phyloP scores from a whole-genome alignment of 1,139 yeast genomes.

The Candida albicans region DNA sequence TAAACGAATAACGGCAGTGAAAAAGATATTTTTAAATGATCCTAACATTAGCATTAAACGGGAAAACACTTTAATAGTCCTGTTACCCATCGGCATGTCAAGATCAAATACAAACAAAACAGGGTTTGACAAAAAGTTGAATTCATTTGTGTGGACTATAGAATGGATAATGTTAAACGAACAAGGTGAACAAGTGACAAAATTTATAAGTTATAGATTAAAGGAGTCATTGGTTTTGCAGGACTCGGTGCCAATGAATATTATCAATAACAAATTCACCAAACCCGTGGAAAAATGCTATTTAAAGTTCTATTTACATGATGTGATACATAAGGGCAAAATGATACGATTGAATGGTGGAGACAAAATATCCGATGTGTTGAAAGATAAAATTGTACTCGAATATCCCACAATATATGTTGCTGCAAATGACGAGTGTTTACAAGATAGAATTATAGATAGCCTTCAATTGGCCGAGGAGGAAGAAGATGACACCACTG shows the following conservation, averaged over 20 bases:
- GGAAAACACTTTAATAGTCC: constrained; percentile 40
- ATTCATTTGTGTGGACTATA: constrained; percentile 73
- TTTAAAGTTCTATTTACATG: constrained; percentile 35
- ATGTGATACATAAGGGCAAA: constrained; percentile 27
- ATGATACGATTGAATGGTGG: constrained; percentile 25
- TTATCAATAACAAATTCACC: constrained; percentile 21
- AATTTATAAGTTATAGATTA: constrained; percentile 47
- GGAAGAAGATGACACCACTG: constrained; percentile 12
- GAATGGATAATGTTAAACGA: constrained; percentile 61
- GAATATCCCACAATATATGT: constrained; percentile 76
- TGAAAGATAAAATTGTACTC: constrained; percentile 60
- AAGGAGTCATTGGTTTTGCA: constrained; percentile 36
- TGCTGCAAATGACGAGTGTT: constrained; percentile 20
- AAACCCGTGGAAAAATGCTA: constrained; percentile 19
- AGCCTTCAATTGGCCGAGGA: constrained; percentile 6
- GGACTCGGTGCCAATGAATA: constrained; percentile 43
- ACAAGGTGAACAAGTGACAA: constrained; percentile 21
- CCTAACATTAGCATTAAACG: constrained; percentile 31
- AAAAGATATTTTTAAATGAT: constrained; percentile 22
- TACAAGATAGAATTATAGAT: constrained; percentile 16
- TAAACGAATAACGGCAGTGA: constrained; percentile 24
- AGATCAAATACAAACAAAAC: constrained; percentile 67
- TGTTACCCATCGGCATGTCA: constrained; percentile 76
- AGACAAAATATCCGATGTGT: constrained; percentile 37
- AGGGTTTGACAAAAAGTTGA: constrained; percentile 66